Evolutionary conservation across 768 basidiomycete species (phyloP).

Genomic region (Suillus paluster): DNA sequence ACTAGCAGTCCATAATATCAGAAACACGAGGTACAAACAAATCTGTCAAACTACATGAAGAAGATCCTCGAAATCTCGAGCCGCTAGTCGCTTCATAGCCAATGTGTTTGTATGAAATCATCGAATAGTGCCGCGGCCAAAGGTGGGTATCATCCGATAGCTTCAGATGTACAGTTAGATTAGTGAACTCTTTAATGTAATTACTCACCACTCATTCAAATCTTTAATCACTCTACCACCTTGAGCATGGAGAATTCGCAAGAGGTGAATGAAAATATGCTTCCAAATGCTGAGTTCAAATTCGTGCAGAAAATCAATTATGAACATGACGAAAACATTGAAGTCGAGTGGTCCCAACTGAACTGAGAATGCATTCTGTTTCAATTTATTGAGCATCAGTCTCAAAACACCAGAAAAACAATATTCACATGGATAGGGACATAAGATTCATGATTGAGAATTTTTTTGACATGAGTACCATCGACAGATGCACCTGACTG

Average conservation of each 20-base stretch:
- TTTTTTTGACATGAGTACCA: neutral
- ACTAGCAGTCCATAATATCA: slow-evolving; percentile 22
- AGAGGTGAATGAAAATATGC: slow-evolving; percentile 33
- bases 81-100: slow-evolving; percentile 38
- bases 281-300: slow-evolving; percentile 28
- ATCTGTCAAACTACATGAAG: slow-evolving; percentile 12
- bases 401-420: too few species aligned
- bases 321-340: slow-evolving; percentile 16
- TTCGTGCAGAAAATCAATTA: slow-evolving; percentile 24
- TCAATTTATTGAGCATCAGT: neutral
- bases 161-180: slow-evolving; percentile 8
- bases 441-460: slow-evolving; percentile 6
- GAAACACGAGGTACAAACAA: too few species aligned
- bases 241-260: neutral
- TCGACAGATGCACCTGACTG: neutral
- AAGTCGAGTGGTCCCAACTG: slow-evolving; percentile 9
- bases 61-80: slow-evolving; percentile 14
- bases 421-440: neutral
- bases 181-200: neutral
- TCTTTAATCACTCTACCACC: neutral
- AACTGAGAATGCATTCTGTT: slow-evolving; percentile 10
- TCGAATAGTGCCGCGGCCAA: slow-evolving; percentile 37
- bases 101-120: slow-evolving; percentile 39
- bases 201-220: slow-evolving; percentile 2
- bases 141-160: slow-evolving; percentile 18